phyloP scores from a whole-genome alignment of 2,329 filamentous ascomycete species.

The Aspergillus sp. region DNA sequence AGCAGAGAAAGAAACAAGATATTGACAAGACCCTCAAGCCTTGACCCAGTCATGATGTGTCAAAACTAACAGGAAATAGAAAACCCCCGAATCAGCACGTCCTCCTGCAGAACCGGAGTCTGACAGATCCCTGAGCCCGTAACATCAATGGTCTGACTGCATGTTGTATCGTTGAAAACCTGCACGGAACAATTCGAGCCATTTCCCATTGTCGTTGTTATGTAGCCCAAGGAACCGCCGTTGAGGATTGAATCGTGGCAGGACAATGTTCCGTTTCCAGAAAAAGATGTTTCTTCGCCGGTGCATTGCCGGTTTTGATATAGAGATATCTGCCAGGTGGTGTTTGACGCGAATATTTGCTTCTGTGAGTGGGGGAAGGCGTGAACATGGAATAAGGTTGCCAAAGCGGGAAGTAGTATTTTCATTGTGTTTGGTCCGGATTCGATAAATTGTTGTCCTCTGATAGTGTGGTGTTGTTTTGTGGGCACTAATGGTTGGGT shows the following conservation, averaged over 20 bases:
- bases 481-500: background rate
- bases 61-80: background rate
- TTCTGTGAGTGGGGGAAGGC: background rate
- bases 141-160: background rate
- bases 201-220: conserved; percentile 1
- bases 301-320: conserved; percentile 19
- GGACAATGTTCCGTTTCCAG: conserved; percentile 5
- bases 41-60: background rate
- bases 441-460: background rate
- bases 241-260: conserved; percentile 15
- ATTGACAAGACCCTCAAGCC: background rate
- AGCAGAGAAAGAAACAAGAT: background rate
- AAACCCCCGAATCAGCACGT: conserved; percentile 1
- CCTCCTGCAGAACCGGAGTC: background rate
- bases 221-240: conserved; percentile 15
- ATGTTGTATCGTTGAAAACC: conserved; percentile 9
- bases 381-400: background rate
- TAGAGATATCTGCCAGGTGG: conserved; percentile 14
- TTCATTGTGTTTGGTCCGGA: background rate
- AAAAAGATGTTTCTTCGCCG: conserved; percentile 13
- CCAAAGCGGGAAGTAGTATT: background rate
- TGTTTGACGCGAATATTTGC: background rate
- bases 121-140: background rate
- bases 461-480: background rate
- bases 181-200: conserved; percentile 1